These are phyloP conservation scores for Boletellus sp. DNA, from an alignment of 768 basidiomycete species.

Conservation along the genomic window DNA sequence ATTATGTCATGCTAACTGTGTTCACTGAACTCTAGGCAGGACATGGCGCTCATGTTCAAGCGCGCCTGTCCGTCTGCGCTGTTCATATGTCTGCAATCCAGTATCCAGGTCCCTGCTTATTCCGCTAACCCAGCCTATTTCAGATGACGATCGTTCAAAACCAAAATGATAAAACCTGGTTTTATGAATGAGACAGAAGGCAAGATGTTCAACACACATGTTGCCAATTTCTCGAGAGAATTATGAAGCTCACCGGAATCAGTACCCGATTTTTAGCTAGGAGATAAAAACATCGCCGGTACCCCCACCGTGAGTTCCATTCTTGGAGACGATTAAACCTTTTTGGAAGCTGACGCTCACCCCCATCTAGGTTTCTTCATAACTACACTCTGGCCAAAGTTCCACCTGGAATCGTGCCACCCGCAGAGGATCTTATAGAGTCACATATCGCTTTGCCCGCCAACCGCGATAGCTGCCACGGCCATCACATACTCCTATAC, in stretches of 20 bases:
- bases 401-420: background rate
- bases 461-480: background rate
- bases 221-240: constrained; percentile 2
- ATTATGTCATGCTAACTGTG: background rate
- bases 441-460: background rate
- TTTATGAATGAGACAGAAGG: constrained; percentile 6
- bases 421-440: background rate
- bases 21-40: background rate
- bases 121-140: background rate
- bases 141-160: background rate
- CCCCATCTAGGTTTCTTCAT: background rate
- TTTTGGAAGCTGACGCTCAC: background rate
- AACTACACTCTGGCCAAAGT: background rate
- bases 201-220: constrained; percentile 14
- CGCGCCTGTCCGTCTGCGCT: background rate
- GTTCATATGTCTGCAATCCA: background rate
- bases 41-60: background rate
- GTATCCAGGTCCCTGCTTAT: background rate
- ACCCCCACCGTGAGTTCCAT: constrained; percentile 1
- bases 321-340: background rate
- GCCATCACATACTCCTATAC: constrained; percentile 1
- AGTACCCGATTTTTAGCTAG: constrained; percentile 17
- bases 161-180: background rate
- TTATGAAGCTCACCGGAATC: constrained; percentile 10
- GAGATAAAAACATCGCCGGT: background rate